phyloP scores from a whole-genome alignment of 805 yeast species.

The Priceomyces castillae region DNA sequence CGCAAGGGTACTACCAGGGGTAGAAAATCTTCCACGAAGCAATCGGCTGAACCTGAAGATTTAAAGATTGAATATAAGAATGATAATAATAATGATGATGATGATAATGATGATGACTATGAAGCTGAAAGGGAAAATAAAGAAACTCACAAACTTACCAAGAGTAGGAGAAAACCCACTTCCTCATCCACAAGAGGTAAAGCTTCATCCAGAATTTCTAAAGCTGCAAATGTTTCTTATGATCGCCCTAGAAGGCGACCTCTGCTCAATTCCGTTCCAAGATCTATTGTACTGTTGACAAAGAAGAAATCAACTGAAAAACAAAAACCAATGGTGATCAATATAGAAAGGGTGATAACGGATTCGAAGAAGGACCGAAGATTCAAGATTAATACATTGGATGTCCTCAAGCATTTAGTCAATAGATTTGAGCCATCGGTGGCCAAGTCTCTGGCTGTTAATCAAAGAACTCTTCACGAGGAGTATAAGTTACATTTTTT shows the following conservation, averaged over 20 bases:
- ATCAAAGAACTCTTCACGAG: conserved; percentile 23
- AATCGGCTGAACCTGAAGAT: neutral
- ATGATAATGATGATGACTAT: neutral
- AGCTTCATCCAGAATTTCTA: neutral
- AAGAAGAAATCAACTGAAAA: conserved; percentile 18
- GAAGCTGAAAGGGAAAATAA: neutral
- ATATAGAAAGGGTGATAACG: conserved; percentile 26
- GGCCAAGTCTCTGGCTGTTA: conserved; percentile 13
- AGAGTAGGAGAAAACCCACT: neutral
- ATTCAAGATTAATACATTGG: conserved; percentile 31
- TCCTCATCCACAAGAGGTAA: neutral
- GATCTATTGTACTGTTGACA: conserved; percentile 10
- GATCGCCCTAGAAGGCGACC: neutral
- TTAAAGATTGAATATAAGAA: neutral
- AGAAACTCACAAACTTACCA: neutral
- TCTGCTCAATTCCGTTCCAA: neutral
- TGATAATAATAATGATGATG: neutral
- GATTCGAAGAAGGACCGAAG: conserved; percentile 22
- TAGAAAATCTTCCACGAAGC: neutral
- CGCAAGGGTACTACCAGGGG: no score
- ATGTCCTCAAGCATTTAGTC: conserved; percentile 35
- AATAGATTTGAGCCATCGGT: conserved; percentile 24
- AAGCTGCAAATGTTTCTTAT: neutral
- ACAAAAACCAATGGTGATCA: conserved; percentile 29
- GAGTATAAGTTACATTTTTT: conserved; percentile 31